Base-by-base conservation (phyloP, 2,329 filamentous ascomycete species). In the Hymenotorrendiella dingleyae region DNA sequence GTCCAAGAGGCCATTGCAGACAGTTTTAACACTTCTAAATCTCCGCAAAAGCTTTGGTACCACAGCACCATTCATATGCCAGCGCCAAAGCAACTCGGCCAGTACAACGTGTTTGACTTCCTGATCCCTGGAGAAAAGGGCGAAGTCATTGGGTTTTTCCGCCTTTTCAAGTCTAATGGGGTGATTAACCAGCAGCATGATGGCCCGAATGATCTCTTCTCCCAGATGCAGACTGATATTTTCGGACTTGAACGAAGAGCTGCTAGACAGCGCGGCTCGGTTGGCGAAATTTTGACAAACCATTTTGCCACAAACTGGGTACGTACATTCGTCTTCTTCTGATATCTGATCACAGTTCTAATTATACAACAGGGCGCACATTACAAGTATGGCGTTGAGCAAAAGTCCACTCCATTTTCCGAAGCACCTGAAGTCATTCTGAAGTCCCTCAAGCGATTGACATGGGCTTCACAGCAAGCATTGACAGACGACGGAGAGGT, bases 351-450 rank as follows among this genome's bases (percentile, higher is more conserved):
- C 14, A 1, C 21, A n/a, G 16, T 46, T 28, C 39, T 52, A 43
- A 51, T 38, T 9, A 17, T 27, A 30, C 14, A 54, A 43, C 59
- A 72, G 67, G 81, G 81, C 2, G 80, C 80, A 46, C 72, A 73
- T 0, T 86, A 85, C 59, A 84, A 84, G 41, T 85, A 80, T 53
- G 70, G 77, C 26, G 78, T 80, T 1, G 64, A 68, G 1, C 73
- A 77, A 3, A 62, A 69, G 5, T 74, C 68, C 4, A 64, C 59
- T n/a, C 61, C 66, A 0, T 80, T 81, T 45, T 53, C 62, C 2
- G 62, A 69, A 4, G 71, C 76, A 0, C 73, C 72, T 0, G 43
- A 60, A 1, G 61, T 67, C 0, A 67, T 84, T 2, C 64, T 73
- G 5, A 63, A 68, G 33, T 68, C 71, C 0, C 65, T 80, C 0